Percentiles rank a stretch among this genome's conserved stretches.
phyloP scores from a whole-genome alignment of 768 basidiomycete species.

The Asterophora lycoperdoides region DNA sequence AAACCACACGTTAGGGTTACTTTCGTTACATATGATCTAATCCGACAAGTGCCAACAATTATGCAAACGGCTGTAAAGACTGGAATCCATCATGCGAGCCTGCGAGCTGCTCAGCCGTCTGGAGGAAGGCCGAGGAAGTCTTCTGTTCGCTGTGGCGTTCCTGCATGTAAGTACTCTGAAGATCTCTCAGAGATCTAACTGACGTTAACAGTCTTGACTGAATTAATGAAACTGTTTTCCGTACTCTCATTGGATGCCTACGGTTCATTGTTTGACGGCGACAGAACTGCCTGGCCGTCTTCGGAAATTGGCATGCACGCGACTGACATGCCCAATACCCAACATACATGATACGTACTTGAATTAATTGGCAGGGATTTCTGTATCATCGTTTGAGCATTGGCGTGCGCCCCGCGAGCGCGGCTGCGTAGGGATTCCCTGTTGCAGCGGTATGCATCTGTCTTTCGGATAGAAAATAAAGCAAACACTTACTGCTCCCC shows the following conservation, averaged over 20 bases:
- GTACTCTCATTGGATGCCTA: too few species aligned
- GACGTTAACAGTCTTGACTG: too few species aligned
- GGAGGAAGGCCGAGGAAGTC: neutral
- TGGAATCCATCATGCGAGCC: neutral
- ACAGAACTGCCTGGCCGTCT: too few species aligned
- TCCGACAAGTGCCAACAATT: too few species aligned
- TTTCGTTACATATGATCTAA: too few species aligned
- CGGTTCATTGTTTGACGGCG: too few species aligned
- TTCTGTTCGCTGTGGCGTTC: neutral
- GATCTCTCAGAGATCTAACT: neutral
- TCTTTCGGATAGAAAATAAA: neutral
- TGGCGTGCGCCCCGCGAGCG: conserved; percentile 9
- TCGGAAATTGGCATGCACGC: too few species aligned
- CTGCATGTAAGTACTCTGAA: neutral
- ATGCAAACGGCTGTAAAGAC: too few species aligned
- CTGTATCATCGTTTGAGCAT: neutral
- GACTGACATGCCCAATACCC: too few species aligned
- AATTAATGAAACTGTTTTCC: too few species aligned
- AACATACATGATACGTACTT: neutral
- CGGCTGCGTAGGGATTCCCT: conserved; percentile 21
- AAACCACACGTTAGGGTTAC: too few species aligned
- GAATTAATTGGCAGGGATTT: neutral
- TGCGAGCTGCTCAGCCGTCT: too few species aligned
- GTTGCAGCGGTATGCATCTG: neutral
- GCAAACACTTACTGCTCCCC: conserved; percentile 29